Conservation (phyloP, 108 stramenopile genomes). For the Asterionellopsis glacialis region DNA sequence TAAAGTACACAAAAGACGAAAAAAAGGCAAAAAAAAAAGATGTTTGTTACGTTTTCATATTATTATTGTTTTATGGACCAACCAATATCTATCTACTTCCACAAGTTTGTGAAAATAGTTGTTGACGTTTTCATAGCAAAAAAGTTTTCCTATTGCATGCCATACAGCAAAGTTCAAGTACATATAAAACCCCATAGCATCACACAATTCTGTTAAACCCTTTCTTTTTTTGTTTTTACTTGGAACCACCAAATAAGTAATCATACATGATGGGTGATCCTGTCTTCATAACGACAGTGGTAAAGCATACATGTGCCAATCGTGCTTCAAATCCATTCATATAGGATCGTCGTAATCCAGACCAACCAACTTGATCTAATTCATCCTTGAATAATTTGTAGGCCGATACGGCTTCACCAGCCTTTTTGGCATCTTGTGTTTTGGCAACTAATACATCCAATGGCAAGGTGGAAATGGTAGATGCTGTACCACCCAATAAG, state of each 20-base stretch:
- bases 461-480: conserved; percentile 44
- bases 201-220: too few species aligned
- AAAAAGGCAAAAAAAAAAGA: too few species aligned
- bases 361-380: conserved; percentile 24
- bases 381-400: conserved; percentile 17
- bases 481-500: conserved; percentile 38
- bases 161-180: too few species aligned
- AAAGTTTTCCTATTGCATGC: too few species aligned
- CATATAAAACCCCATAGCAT: too few species aligned
- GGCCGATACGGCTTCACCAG: conserved; percentile 33
- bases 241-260: conserved; percentile 6
- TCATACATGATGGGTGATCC: conserved; percentile 26
- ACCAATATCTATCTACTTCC: too few species aligned
- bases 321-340: conserved; percentile 35
- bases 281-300: conserved; percentile 41
- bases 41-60: too few species aligned
- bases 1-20: too few species aligned
- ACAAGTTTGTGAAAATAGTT: too few species aligned
- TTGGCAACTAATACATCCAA: conserved; percentile 54
- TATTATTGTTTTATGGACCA: too few species aligned
- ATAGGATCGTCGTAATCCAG: conserved; percentile 18
- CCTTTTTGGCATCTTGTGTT: conserved; percentile 57
- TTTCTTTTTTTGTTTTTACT: too few species aligned
- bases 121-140: too few species aligned
- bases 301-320: conserved; percentile 33